Percentiles rank a stretch among this genome's conserved stretches.
Conservation (phyloP, 1,284 basidiomycete genomes). For the Cryptococcus deneoformans region DNA sequence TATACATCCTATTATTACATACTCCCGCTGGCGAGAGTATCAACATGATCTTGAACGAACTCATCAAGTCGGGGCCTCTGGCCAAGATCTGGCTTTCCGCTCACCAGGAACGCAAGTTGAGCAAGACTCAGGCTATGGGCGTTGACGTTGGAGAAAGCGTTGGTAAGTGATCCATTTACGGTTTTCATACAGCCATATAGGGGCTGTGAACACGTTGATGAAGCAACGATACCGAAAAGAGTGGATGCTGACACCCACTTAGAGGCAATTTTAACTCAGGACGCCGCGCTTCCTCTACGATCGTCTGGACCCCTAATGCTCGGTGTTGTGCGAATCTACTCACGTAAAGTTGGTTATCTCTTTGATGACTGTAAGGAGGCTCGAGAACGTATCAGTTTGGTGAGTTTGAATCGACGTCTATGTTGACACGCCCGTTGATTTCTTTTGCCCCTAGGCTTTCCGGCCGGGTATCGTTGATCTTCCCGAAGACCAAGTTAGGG, state of each 20-base stretch:
- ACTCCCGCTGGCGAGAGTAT: too few relatives aligned
- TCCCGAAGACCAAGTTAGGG: conserved; percentile 89
- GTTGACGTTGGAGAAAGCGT: conserved; percentile 93
- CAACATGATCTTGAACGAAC: conserved; percentile 81
- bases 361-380: conserved; percentile 98
- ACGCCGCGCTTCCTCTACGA: conserved; percentile 81
- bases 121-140: conserved; percentile 89
- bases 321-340: conserved; percentile 96
- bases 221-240: too few relatives aligned
- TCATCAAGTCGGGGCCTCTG: conserved; percentile 88
- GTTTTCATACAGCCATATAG: not conserved
- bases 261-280: conserved; percentile 76
- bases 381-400: conserved; percentile 91
- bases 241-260: conserved; percentile 3
- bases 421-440: not conserved
- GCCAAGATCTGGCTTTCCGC: conserved; percentile 98
- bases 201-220: too few relatives aligned
- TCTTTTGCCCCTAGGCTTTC: conserved; percentile 66
- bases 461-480: conserved; percentile 90
- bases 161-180: conserved; percentile 56
- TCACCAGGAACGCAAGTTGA: conserved; percentile 97
- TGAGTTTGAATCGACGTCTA: conserved; percentile 35
- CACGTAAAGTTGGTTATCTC: conserved; percentile 94
- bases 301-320: conserved; percentile 92
- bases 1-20: not conserved